phyloP scores from a whole-genome alignment of 441 rosid species.

The Eruca vesicaria region DNA sequence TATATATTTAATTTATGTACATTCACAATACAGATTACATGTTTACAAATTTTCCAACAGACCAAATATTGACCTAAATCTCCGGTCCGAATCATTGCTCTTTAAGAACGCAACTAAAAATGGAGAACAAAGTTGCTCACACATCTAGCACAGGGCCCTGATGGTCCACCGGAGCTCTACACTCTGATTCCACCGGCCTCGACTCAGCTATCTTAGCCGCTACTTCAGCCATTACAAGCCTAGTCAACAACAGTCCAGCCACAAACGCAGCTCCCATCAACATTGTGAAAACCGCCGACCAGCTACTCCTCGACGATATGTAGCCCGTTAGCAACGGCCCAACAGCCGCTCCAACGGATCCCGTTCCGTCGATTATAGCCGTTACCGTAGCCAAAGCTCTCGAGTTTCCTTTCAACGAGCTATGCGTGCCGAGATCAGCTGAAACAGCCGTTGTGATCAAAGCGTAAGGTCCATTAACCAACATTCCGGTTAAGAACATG shows the following conservation, averaged over 20 bases:
- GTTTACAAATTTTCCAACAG: slow-evolving; percentile 24
- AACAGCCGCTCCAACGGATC: slow-evolving; percentile 94
- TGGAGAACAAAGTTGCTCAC: slow-evolving; percentile 27
- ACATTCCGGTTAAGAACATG: slow-evolving; percentile 82
- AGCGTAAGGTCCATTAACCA: slow-evolving; percentile 94
- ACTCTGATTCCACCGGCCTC: slow-evolving; percentile 30
- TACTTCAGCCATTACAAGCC: slow-evolving; percentile 80
- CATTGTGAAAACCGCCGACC: slow-evolving; percentile 89
- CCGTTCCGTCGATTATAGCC: slow-evolving; percentile 96
- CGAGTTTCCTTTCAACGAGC: slow-evolving; percentile 81
- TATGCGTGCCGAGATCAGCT: slow-evolving; percentile 90
- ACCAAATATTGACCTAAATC: slow-evolving; percentile 17
- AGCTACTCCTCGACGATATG: slow-evolving; percentile 68
- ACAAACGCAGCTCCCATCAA: slow-evolving; percentile 92
- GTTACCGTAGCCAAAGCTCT: slow-evolving; percentile 93
- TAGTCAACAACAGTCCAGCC: slow-evolving; percentile 77
- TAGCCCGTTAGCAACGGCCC: slow-evolving; percentile 91
- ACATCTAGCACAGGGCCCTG: slow-evolving; percentile 31
- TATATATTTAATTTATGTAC: slow-evolving; percentile 19
- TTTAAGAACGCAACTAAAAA: slow-evolving; percentile 12
- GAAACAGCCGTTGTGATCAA: slow-evolving; percentile 96
- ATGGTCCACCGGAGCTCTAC: slow-evolving; percentile 35
- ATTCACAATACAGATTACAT: slow-evolving; percentile 26
- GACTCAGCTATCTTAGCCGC: slow-evolving; percentile 63
- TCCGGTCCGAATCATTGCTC: slow-evolving; percentile 19